Percentiles rank a stretch among this genome's conserved stretches.
Conservation (phyloP, 176 grass and related monocot species). For the Zizania latifolia region DNA sequence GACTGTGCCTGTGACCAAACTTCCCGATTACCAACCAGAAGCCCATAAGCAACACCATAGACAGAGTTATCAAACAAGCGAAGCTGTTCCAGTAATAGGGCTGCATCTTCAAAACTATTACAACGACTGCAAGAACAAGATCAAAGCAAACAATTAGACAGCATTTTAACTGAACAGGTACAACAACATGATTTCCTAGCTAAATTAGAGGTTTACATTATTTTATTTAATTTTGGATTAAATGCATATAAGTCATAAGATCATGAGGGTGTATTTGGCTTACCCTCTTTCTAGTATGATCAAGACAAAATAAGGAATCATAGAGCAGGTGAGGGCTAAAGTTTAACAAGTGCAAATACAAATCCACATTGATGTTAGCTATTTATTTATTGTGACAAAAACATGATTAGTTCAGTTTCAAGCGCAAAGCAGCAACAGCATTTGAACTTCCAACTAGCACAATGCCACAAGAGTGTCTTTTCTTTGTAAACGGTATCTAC, state of each 20-base stretch:
- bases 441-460: not conserved
- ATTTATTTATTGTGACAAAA: not conserved
- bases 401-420: not conserved
- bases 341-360: not conserved
- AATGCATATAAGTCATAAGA: slow-evolving; percentile 8
- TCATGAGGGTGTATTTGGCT: not conserved
- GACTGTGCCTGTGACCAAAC: slow-evolving; percentile 63
- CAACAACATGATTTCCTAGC: not conserved
- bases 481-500: not conserved
- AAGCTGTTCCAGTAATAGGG: slow-evolving; percentile 91
- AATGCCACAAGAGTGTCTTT: not conserved
- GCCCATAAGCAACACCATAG: slow-evolving; percentile 84
- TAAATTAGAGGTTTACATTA: not conserved
- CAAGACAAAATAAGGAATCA: not conserved
- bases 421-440: not conserved
- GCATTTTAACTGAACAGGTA: no score
- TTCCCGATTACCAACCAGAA: slow-evolving; percentile 79
- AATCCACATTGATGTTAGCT: not conserved
- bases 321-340: not conserved
- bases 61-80: slow-evolving; percentile 91
- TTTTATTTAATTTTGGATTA: not conserved
- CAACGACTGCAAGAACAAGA: slow-evolving; percentile 68
- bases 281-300: not conserved
- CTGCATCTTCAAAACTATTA: slow-evolving; percentile 92
- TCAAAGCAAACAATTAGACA: slow-evolving; percentile 20